phyloP scores from a whole-genome alignment of 2,329 filamentous ascomycete genomes.

The Kalmusia sp. region DNA sequence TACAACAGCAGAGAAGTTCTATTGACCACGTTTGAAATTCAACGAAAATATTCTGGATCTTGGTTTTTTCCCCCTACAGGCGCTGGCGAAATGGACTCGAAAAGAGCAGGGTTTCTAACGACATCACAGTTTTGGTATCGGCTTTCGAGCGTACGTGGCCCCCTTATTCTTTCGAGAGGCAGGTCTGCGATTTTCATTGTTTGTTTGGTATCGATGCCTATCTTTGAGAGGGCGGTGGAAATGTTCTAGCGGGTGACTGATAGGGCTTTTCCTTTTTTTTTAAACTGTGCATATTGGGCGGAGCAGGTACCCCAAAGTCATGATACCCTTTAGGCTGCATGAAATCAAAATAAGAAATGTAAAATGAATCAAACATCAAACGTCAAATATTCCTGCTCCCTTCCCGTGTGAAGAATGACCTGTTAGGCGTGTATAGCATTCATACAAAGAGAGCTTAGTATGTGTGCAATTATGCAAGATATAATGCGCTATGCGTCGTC shows the following conservation, averaged over 20 bases:
- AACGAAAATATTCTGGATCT: slow-evolving; percentile 7
- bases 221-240: slow-evolving; percentile 5
- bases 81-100: slow-evolving; percentile 5
- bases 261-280: slow-evolving; percentile 8
- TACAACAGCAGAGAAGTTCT: too few species aligned
- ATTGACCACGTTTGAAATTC: not conserved
- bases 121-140: not conserved
- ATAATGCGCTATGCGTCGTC: slow-evolving; percentile 2
- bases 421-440: too few species aligned
- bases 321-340: slow-evolving; percentile 20
- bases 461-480: not conserved
- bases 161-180: not conserved
- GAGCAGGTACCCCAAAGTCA: slow-evolving; percentile 12
- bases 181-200: not conserved
- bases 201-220: slow-evolving; percentile 12
- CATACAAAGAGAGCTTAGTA: too few species aligned
- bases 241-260: not conserved
- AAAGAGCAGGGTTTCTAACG: slow-evolving; percentile 7
- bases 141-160: not conserved
- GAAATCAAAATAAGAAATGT: slow-evolving; percentile 14
- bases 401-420: too few species aligned
- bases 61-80: not conserved
- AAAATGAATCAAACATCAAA: slow-evolving; percentile 7
- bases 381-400: not conserved
- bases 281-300: slow-evolving; percentile 19